A percentile compares a stretch with the other conserved stretches of the same genome.
Conservation (phyloP, 305 asterid species). For the Vinca major region DNA sequence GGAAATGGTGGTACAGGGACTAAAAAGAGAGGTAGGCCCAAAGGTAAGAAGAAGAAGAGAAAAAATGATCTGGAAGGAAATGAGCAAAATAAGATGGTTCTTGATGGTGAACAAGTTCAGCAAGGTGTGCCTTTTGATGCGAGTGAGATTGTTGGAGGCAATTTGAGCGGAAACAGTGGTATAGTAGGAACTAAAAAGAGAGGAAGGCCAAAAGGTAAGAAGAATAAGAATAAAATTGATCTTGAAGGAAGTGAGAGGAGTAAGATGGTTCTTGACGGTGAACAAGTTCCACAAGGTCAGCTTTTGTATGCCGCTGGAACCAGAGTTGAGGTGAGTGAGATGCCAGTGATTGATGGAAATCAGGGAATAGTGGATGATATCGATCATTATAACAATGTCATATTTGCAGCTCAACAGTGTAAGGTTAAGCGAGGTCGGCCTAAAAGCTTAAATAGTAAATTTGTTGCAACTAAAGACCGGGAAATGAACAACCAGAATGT, state of each 20-base stretch:
- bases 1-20: not conserved
- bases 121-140: not conserved
- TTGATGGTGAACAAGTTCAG: not conserved
- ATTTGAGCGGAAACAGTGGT: not conserved
- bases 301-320: no score
- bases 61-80: constrained; percentile 8
- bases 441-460: constrained; percentile 7
- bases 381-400: no score
- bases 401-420: no score
- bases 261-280: no score
- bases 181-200: not conserved
- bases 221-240: no score
- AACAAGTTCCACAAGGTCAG: no score
- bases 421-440: no score
- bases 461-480: no score
- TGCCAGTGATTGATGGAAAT: not conserved
- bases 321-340: not conserved
- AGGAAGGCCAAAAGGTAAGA: constrained; percentile 11
- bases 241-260: no score
- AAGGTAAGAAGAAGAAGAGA: constrained; percentile 14
- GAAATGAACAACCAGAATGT: no score
- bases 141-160: not conserved
- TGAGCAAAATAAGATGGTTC: not conserved
- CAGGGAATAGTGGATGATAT: no score
- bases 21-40: constrained; percentile 14